phyloP scores from a whole-genome alignment of 768 basidiomycete species.

The Mycena epipterygia region DNA sequence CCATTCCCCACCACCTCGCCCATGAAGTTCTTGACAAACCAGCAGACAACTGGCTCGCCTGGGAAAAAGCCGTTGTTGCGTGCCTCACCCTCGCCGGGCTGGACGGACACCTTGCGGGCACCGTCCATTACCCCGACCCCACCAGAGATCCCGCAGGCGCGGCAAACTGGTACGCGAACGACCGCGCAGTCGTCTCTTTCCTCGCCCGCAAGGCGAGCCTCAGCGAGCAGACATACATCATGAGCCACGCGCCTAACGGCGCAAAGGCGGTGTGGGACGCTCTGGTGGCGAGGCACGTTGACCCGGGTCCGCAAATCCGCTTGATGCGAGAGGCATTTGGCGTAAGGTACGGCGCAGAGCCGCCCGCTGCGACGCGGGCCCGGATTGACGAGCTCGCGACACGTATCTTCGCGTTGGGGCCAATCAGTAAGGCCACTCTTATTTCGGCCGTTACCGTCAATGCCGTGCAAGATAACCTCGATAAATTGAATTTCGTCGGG shows the following conservation, averaged over 20 bases:
- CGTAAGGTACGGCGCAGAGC: conserved; percentile 21
- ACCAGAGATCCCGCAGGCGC: conserved; percentile 9
- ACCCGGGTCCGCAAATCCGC: conserved; percentile 14
- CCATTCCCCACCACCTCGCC: conserved; percentile 19
- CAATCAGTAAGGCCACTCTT: conserved; percentile 20
- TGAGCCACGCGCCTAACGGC: background rate
- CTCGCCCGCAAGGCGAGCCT: conserved; percentile 18
- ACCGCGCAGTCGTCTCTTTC: conserved; percentile 26
- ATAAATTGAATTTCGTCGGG: background rate
- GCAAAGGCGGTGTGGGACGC: conserved; percentile 26
- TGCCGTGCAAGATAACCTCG: conserved; percentile 29
- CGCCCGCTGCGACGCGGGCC: conserved; percentile 21
- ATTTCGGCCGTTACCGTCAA: conserved; percentile 23
- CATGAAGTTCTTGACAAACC: conserved; percentile 23
- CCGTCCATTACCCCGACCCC: conserved; percentile 13
- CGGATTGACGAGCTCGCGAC: conserved; percentile 25
- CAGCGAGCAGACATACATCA: conserved; percentile 24
- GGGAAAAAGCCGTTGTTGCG: conserved; percentile 19
- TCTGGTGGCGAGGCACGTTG: conserved; percentile 20
- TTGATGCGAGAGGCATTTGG: conserved; percentile 24
- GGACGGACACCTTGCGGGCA: conserved; percentile 7
- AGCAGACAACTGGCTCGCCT: conserved; percentile 19
- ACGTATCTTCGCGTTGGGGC: conserved; percentile 20
- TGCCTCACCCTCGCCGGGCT: conserved; percentile 24
- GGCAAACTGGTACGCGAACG: conserved; percentile 20